Percentiles rank a stretch among this genome's conserved stretches.
Conservation (phyloP, 257 asterid species). For the Nicotiana attenuata region DNA sequence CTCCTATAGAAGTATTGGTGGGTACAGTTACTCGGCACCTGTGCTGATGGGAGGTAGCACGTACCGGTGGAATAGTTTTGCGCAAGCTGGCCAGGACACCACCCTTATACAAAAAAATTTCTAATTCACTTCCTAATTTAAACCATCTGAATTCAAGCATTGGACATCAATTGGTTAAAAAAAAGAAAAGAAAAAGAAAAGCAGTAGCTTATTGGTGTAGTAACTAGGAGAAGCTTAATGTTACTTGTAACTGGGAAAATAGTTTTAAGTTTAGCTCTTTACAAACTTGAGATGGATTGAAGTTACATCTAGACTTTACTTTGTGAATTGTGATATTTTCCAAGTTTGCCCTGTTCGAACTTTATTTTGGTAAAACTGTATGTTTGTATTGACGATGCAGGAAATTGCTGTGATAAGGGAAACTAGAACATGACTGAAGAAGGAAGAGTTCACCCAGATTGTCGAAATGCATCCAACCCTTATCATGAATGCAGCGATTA, state of each 20-base stretch:
- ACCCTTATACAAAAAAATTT: too few relatives aligned
- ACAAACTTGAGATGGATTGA: not conserved
- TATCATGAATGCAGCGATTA: conserved; percentile 63
- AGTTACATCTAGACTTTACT: conserved; percentile 3
- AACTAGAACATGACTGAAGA: conserved; percentile 32
- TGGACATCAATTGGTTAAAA: not conserved
- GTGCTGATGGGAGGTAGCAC: too few relatives aligned
- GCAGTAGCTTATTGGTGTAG: not conserved
- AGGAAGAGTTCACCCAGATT: conserved; percentile 65
- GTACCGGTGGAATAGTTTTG: too few relatives aligned
- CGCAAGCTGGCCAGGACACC: too few relatives aligned
- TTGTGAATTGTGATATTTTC: not conserved
- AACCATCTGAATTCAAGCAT: not conserved
- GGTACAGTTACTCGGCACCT: too few relatives aligned
- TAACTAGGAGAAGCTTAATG: not conserved
- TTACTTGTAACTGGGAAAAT: not conserved
- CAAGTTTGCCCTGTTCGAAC: not conserved
- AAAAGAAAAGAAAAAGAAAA: not conserved
- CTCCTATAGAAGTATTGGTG: not conserved
- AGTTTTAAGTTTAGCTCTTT: not conserved
- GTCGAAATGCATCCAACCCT: conserved; percentile 61
- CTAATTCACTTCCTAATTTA: not conserved
- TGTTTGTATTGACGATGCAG: not conserved
- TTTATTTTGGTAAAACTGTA: not conserved
- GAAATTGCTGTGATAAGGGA: not conserved